Base-by-base conservation (phyloP, 2,329 filamentous ascomycete species). In the Ophioceras dolichostomum region DNA sequence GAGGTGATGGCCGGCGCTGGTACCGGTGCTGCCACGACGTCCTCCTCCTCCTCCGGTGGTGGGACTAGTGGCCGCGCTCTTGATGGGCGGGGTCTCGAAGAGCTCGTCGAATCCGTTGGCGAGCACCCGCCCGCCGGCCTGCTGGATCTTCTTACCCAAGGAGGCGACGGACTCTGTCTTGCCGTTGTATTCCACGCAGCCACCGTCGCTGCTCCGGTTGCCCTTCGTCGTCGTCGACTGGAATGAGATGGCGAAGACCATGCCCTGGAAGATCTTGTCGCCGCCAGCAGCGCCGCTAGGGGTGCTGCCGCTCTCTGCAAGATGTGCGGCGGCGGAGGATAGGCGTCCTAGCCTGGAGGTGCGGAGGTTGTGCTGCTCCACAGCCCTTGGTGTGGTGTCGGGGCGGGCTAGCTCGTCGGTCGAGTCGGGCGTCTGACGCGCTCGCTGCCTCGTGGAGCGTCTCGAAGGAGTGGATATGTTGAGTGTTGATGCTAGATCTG, bases 241-340 rank as follows among this genome's bases (percentile, higher is more conserved):
- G 43, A 86, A 84, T 0, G 86, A 89, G 10, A 94, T 71, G 0
- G 87, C 87, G 57, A 96, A 95, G 0, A 76, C 76, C 87, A 95
- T 94, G 30, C 79, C 76, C 1, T 70, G 60, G 49, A 96, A 94
- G 0, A 93, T 42, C 9, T 40, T 49, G 19, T 16, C 19, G 13
- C 44, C 36, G 26, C 44, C 5, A 17, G 38, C 43, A 12, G n/a
- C n/a, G n/a, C n/a, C n/a, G n/a, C n/a, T n/a, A n/a, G n/a, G n/a
- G n/a, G n/a, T n/a, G n/a, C n/a, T n/a, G n/a, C n/a, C n/a, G n/a
- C n/a, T n/a, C n/a, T n/a, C n/a, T n/a, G n/a, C n/a, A n/a, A n/a
- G n/a, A n/a, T n/a, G n/a, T n/a, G n/a, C n/a, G n/a, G n/a, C n/a
- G n/a, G n/a, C n/a, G 9, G 29, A 20, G 18, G 26, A 30, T 26